Conservation (phyloP, 1,284 basidiomycete species). For the Ustanciosporium gigantosporum region DNA sequence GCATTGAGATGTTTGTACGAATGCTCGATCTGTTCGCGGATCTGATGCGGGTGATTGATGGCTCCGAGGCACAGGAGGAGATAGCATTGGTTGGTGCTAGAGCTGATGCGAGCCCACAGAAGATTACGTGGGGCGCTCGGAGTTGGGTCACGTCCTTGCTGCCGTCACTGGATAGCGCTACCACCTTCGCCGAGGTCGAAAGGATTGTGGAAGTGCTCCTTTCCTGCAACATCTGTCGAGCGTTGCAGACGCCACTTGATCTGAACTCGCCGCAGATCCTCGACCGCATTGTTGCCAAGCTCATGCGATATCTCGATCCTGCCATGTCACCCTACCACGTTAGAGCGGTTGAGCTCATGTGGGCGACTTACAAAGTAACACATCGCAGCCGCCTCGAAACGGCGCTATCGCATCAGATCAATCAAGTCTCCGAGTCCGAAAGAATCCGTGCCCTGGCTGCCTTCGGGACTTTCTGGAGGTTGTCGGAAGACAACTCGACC, state of each 20-base stretch:
- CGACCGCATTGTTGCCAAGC: slow-evolving; percentile 62
- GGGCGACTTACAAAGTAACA: slow-evolving; percentile 64
- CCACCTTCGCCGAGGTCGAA: slow-evolving; percentile 38
- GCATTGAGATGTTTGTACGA: slow-evolving; percentile 21
- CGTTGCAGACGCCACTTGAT: slow-evolving; percentile 11
- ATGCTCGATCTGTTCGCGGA: slow-evolving; percentile 37
- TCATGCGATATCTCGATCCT: slow-evolving; percentile 76
- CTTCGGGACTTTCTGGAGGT: slow-evolving; percentile 88
- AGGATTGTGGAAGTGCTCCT: slow-evolving; percentile 38
- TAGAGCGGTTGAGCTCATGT: slow-evolving; percentile 81
- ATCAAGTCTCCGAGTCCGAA: background rate
- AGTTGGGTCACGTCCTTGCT: slow-evolving; percentile 18
- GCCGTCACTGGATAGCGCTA: slow-evolving; percentile 11
- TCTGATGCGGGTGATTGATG: slow-evolving; percentile 30
- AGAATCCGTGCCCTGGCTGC: slow-evolving; percentile 72
- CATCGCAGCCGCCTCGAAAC: slow-evolving; percentile 26
- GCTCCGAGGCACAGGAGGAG: slow-evolving; percentile 17
- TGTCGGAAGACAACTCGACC: slow-evolving; percentile 69
- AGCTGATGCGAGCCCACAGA: slow-evolving; percentile 1
- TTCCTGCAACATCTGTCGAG: slow-evolving; percentile 40
- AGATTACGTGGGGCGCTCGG: slow-evolving; percentile 23
- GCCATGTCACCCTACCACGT: slow-evolving; percentile 75
- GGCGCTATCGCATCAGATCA: slow-evolving; percentile 5
- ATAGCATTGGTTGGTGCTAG: too few species aligned
- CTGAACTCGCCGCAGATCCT: slow-evolving; percentile 20